Evolutionary conservation across 768 basidiomycete genomes (phyloP).

Genomic region (Rhizopogon vesiculosus): DNA sequence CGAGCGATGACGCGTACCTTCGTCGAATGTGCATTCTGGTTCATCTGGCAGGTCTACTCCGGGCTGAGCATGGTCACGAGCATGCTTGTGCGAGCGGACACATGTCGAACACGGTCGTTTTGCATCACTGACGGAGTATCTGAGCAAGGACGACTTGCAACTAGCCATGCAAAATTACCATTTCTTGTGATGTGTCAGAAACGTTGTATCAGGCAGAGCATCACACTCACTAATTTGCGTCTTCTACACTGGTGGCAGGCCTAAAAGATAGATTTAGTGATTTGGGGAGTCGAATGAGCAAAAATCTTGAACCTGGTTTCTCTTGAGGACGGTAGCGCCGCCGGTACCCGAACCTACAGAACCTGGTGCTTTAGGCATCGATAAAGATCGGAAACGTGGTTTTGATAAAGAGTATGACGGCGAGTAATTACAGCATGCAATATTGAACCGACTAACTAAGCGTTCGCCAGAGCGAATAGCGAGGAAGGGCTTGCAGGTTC

Average conservation of each 20-base stretch:
- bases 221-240: constrained; percentile 58
- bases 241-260: constrained; percentile 60
- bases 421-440: background rate
- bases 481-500: background rate
- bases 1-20: constrained; percentile 35
- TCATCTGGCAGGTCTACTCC: constrained; percentile 47
- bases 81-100: constrained; percentile 68
- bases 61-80: constrained; percentile 55
- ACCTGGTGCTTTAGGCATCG: constrained; percentile 36
- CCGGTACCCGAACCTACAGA: constrained; percentile 1
- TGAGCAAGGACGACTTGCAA: constrained; percentile 1
- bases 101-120: constrained; percentile 77
- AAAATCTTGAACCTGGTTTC: constrained; percentile 16
- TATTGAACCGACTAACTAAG: background rate
- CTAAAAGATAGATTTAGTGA: constrained; percentile 10
- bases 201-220: constrained; percentile 1
- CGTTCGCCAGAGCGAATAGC: background rate
- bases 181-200: constrained; percentile 41
- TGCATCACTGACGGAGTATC: constrained; percentile 49
- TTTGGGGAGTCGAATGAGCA: background rate
- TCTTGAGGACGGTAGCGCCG: constrained; percentile 11
- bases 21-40: constrained; percentile 77
- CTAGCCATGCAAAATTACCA: constrained; percentile 36
- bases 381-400: constrained; percentile 4
- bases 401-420: background rate